A percentile compares a stretch with the other conserved stretches of the same genome.
phyloP scores from a whole-genome alignment of 1,284 basidiomycete genomes.

The Melampsora americana region DNA sequence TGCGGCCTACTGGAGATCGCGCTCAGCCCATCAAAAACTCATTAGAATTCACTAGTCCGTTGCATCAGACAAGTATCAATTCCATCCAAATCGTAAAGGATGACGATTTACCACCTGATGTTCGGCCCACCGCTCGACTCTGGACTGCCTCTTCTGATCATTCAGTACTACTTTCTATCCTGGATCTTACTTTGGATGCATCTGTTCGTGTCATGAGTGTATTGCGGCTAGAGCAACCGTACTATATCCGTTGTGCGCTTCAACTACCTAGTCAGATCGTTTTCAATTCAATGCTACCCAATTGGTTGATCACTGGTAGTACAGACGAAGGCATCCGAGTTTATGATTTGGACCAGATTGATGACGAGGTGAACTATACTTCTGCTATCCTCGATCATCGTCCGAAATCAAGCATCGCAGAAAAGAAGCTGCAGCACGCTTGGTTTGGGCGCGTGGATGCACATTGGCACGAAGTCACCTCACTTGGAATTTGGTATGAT shows the following conservation, averaged over 20 bases:
- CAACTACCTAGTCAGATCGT: conserved; percentile 66
- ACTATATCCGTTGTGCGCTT: conserved; percentile 60
- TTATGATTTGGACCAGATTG: conserved; percentile 49
- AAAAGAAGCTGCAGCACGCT: conserved; percentile 7
- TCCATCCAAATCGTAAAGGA: conserved; percentile 22
- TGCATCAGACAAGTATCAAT: conserved; percentile 32
- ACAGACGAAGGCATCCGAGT: conserved; percentile 75
- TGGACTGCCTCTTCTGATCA: conserved; percentile 77
- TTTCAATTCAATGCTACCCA: conserved; percentile 63
- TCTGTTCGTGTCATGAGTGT: conserved; percentile 48
- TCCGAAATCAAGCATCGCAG: conserved; percentile 63
- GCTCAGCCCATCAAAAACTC: not conserved
- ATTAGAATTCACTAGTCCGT: conserved; percentile 75
- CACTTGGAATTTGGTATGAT: conserved; percentile 67
- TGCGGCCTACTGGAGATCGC: not conserved
- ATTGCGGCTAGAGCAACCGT: conserved; percentile 38
- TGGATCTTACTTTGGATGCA: conserved; percentile 55
- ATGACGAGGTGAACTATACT: conserved; percentile 44
- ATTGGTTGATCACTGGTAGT: conserved; percentile 69
- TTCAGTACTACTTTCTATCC: conserved; percentile 63
- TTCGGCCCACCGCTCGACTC: conserved; percentile 34
- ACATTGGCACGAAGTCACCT: conserved; percentile 81
- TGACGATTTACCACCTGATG: conserved; percentile 7
- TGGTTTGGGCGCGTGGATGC: conserved; percentile 67
- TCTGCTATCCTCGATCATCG: conserved; percentile 15